phyloP scores from a whole-genome alignment of 306 rosid species.

The Canavalia gladiata region DNA sequence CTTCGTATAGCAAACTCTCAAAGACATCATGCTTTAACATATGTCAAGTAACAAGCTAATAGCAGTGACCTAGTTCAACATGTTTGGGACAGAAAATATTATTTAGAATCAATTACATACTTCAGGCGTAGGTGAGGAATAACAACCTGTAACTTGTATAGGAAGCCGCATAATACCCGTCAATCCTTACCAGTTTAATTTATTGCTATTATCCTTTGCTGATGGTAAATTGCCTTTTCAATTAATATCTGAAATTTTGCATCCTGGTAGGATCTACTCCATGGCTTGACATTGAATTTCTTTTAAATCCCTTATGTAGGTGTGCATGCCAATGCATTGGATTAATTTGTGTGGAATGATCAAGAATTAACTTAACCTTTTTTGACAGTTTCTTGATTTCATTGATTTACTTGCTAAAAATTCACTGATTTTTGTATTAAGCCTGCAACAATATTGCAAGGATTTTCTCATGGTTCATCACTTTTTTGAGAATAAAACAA shows the following conservation, averaged over 20 bases:
- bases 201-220: conserved; percentile 19
- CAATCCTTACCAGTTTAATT: conserved; percentile 22
- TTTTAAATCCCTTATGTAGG: not conserved
- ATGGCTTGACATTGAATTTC: not conserved
- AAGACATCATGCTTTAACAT: not conserved
- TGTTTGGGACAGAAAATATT: not conserved
- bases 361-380: not conserved
- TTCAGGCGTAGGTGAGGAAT: not conserved
- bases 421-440: not conserved
- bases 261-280: not conserved
- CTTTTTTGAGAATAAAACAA: conserved; percentile 1
- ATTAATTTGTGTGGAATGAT: conserved; percentile 9
- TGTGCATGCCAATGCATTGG: not conserved
- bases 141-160: not conserved
- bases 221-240: not conserved
- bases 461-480: not conserved
- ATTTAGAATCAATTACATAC: conserved; percentile 6
- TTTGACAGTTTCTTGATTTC: not conserved
- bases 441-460: not conserved
- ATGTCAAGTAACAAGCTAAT: not conserved
- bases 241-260: not conserved
- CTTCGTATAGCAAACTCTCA: not conserved
- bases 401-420: conserved; percentile 3
- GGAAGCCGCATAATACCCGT: not conserved
- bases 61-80: not conserved